Evolutionary conservation across 768 basidiomycete genomes (phyloP), one percentile per base, ranked within the genome.

Genomic region (Boletus eberwhitei): DNA sequence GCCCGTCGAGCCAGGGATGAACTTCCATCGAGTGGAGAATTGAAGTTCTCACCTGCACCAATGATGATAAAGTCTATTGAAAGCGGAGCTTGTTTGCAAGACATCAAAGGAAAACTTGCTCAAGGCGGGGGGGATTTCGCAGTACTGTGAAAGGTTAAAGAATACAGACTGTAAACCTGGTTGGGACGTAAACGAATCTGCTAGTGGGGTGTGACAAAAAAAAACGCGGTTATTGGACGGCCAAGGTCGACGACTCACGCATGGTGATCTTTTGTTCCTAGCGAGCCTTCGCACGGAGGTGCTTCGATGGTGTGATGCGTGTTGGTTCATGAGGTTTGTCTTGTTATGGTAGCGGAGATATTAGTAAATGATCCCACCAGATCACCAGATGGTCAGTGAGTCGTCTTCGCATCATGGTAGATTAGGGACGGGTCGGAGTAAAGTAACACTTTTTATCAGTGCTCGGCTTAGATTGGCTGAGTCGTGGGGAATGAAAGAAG

Each of bases 11-110:
- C 22, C 38, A 4, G 38, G 14, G 12, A 37, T 21, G 24, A 24
- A 17, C 31, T 6, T n/a, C 34, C 17, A 24, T 37, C 31, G 38
- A 31, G n/a, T 6, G 29, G 22, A 17, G 21, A n/a, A 22, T 34
- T 29, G 24, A n/a, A 8, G 31, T 7, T 51, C 61, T 21, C 16
- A 66, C 69, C 70, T 55, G 70, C 68, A 39, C 69, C 69, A 22
- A 70, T 41, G 52, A 70, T 48, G 54, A 70, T 72, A 37, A 72
- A 61, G n/a, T 70, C 71, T 41, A 72, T 61, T 21, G 59, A 12
- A 26, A 70, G 59, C 8, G 53, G 62, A 1, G 66, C 67, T 52
- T 63, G 63, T 38, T 56, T 61, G 46, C 21, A 54, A n/a, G 58
- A 58, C 65, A 65, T 67, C 14, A 35, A n/a, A 19, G 41, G 13